phyloP scores from a whole-genome alignment of 2,329 filamentous ascomycete species.

The Microdochium paspali region DNA sequence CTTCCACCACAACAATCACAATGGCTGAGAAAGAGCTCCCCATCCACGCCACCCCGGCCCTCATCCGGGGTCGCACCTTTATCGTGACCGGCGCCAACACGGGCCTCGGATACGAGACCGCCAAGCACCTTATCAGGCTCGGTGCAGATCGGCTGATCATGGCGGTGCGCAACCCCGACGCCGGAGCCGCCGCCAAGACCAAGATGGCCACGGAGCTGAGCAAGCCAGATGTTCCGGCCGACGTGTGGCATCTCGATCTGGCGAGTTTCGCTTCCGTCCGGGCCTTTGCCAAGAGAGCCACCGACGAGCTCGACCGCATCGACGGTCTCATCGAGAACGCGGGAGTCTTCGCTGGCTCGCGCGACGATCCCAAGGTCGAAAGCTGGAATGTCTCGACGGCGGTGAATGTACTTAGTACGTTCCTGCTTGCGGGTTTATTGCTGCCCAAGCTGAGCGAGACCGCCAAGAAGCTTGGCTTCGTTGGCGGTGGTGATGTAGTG shows the following conservation, averaged over 20 bases:
- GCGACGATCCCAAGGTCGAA: conserved; percentile 15
- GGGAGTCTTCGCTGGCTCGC: conserved; percentile 13
- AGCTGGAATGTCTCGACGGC: conserved; percentile 32
- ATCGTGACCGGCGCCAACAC: conserved; percentile 1
- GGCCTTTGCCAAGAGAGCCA: conserved; percentile 20
- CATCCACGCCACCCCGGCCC: not conserved
- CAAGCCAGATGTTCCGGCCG: not conserved
- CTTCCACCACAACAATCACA: not conserved
- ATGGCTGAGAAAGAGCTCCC: not conserved
- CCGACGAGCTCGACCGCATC: conserved; percentile 19
- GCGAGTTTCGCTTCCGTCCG: conserved; percentile 24
- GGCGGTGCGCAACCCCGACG: not conserved
- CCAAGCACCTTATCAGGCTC: not conserved
- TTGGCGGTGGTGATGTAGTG: not conserved
- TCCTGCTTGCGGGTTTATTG: conserved; percentile 32
- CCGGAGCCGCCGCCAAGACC: conserved; percentile 6
- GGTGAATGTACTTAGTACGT: conserved; percentile 36
- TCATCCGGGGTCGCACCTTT: not conserved
- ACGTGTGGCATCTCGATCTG: conserved; percentile 21
- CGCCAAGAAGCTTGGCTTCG: conserved; percentile 7
- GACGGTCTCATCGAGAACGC: conserved; percentile 26
- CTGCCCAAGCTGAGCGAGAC: conserved; percentile 31
- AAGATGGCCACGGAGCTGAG: not conserved
- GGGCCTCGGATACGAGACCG: not conserved
- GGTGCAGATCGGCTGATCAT: not conserved